Evolutionary conservation across 1,284 basidiomycete species (phyloP).

Genomic region (Psilocybe mexicana): DNA sequence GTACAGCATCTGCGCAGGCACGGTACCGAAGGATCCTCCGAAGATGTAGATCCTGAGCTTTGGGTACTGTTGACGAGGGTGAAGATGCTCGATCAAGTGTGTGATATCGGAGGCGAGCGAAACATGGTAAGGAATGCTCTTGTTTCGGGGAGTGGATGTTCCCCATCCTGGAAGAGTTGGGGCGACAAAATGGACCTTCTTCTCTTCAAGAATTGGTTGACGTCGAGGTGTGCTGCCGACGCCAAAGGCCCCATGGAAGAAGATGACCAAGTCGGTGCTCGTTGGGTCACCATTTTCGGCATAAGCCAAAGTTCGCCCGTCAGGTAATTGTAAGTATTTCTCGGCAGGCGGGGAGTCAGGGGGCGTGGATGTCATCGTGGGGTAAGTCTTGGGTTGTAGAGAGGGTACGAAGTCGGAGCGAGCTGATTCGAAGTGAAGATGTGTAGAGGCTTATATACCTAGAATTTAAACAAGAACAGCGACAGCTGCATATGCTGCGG

Average conservation of each 20-base stretch:
- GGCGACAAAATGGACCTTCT: constrained; percentile 44
- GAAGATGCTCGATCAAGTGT: constrained; percentile 49
- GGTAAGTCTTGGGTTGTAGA: neutral
- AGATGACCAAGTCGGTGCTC: constrained; percentile 49
- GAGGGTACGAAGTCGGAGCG: neutral
- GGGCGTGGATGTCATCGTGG: neutral
- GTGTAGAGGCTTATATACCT: neutral
- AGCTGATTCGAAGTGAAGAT: neutral
- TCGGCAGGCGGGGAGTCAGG: constrained; percentile 27
- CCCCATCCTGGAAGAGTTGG: constrained; percentile 61
- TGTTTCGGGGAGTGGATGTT: constrained; percentile 43
- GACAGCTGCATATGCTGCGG: too few relatives aligned
- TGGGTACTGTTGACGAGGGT: constrained; percentile 36
- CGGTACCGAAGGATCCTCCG: constrained; percentile 56
- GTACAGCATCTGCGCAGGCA: constrained; percentile 57
- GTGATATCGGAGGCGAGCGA: constrained; percentile 48
- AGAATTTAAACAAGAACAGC: too few relatives aligned
- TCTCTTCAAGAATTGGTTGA: constrained; percentile 37
- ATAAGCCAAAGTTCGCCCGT: constrained; percentile 53
- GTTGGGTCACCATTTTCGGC: constrained; percentile 46
- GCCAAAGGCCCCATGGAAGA: constrained; percentile 53
- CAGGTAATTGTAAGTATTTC: constrained; percentile 41
- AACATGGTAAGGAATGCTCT: constrained; percentile 38
- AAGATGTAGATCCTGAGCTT: constrained; percentile 48
- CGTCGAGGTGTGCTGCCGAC: constrained; percentile 41